phyloP scores from a whole-genome alignment of 2,329 filamentous ascomycete genomes.

The Hypoxylon sp. region DNA sequence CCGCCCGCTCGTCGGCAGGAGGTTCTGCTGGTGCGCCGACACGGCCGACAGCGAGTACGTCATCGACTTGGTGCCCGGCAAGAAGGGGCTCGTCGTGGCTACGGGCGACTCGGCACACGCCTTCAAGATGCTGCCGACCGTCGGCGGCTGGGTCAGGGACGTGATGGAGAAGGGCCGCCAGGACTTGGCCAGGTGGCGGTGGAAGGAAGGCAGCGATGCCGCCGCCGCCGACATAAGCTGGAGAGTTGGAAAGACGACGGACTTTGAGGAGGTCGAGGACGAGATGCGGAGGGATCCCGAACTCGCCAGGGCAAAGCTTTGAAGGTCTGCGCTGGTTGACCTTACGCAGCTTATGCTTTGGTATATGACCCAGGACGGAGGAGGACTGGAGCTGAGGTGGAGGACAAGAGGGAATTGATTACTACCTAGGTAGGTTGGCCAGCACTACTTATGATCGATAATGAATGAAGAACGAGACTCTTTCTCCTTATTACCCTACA shows the following conservation, averaged over 20 bases:
- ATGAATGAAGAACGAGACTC: no score
- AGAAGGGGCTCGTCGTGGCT: conserved; percentile 57
- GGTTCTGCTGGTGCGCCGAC: conserved; percentile 71
- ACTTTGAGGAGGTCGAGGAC: conserved; percentile 36
- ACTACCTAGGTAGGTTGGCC: no score
- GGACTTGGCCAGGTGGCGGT: conserved; percentile 57
- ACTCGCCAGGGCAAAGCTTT: conserved; percentile 9
- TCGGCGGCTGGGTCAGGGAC: conserved; percentile 62
- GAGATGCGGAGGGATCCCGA: conserved; percentile 18
- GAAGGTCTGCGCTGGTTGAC: neutral
- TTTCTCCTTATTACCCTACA: no score
- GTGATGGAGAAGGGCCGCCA: conserved; percentile 56
- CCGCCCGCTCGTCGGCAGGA: conserved; percentile 62
- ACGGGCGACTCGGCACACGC: conserved; percentile 68
- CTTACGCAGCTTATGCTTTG: no score
- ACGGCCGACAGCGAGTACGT: conserved; percentile 67
- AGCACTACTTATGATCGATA: no score
- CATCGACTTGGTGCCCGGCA: conserved; percentile 64
- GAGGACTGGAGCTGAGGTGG: no score
- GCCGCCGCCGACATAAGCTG: conserved; percentile 46
- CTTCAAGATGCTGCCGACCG: conserved; percentile 68
- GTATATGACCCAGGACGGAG: no score
- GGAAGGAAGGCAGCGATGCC: conserved; percentile 52
- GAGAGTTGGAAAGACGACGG: conserved; percentile 46
- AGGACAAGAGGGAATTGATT: no score